Evolutionary conservation across 2,329 filamentous ascomycete genomes (phyloP).

Genomic region (Colletotrichum viniferum): DNA sequence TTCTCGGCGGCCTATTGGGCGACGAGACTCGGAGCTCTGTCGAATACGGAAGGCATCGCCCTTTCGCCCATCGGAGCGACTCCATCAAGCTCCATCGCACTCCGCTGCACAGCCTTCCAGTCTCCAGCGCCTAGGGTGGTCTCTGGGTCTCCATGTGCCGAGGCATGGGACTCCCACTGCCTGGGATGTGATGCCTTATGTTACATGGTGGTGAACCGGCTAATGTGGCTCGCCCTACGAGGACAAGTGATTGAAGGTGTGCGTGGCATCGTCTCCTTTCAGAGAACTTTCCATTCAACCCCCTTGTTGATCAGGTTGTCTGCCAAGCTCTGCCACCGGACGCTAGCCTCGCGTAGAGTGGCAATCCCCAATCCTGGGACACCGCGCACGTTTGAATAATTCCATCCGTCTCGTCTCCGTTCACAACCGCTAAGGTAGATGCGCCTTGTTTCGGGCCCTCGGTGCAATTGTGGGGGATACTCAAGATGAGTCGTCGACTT

Average conservation of each 20-base stretch:
- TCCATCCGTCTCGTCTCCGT: neutral
- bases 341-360: neutral
- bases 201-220: neutral
- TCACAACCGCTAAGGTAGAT: neutral
- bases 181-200: neutral
- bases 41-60: conserved; percentile 16
- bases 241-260: neutral
- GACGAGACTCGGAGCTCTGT: neutral
- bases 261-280: neutral
- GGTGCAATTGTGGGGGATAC: conserved; percentile 10
- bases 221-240: conserved; percentile 2
- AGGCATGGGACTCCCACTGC: neutral
- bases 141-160: neutral
- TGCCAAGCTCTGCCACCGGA: neutral
- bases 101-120: conserved; percentile 14
- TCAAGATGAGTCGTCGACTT: neutral
- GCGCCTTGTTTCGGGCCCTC: conserved; percentile 5
- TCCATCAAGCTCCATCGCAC: conserved; percentile 5
- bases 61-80: conserved; percentile 11
- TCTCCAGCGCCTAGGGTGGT: neutral
- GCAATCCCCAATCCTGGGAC: neutral
- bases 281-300: neutral
- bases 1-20: neutral
- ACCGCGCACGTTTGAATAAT: neutral
- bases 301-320: neutral